A percentile compares a stretch with the other conserved stretches of the same genome.
Conservation (phyloP, 2,329 filamentous ascomycete species). For the Aspergillus tamarii region DNA sequence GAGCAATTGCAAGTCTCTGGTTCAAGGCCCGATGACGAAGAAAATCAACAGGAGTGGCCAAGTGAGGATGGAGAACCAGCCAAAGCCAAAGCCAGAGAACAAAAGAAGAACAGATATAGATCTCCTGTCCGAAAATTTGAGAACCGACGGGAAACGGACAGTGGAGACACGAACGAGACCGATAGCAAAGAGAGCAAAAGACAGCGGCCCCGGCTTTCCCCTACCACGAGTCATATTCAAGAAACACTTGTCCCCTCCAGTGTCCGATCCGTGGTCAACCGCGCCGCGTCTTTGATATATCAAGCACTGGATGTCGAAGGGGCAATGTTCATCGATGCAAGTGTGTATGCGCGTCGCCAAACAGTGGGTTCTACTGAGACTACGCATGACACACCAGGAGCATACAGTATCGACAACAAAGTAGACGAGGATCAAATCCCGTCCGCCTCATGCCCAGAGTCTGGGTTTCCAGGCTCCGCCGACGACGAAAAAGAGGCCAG, state of each 20-base stretch:
- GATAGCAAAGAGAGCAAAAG: not conserved
- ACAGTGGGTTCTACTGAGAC: conserved; percentile 11
- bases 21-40: not conserved
- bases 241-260: not conserved
- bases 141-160: not conserved
- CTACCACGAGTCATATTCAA: conserved; percentile 20
- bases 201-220: conserved; percentile 18
- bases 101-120: not conserved
- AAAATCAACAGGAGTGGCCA: too few species aligned
- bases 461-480: not conserved
- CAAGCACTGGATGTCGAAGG: not conserved
- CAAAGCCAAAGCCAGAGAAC: not conserved
- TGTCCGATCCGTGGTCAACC: conserved; percentile 10
- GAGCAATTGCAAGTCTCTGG: not conserved
- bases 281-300: not conserved
- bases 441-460: not conserved
- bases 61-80: not conserved
- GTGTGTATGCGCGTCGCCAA: conserved; percentile 19
- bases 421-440: not conserved
- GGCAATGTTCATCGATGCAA: conserved; percentile 3
- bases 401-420: not conserved
- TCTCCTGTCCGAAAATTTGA: conserved; percentile 21
- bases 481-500: not conserved
- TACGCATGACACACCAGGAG: not conserved
- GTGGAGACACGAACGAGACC: not conserved